Evolutionary conservation across 805 yeast genomes (phyloP).

Genomic region (Lipomyces lipofer): DNA sequence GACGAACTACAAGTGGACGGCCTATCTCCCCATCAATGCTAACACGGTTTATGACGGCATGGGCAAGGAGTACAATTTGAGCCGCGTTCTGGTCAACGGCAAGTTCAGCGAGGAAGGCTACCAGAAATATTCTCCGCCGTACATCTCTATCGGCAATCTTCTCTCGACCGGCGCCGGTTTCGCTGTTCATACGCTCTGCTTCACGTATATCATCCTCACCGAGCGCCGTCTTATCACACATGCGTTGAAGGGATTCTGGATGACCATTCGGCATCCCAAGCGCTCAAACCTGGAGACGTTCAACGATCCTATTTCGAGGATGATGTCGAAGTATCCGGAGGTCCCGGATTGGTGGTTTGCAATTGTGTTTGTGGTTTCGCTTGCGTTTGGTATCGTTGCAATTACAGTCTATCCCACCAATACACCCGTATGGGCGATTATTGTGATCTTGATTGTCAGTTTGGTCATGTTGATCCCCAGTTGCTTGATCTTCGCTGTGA

Average conservation of each 20-base stretch:
- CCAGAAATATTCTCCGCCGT: constrained; percentile 61
- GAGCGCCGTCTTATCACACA: constrained; percentile 38
- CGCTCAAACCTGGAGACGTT: constrained; percentile 39
- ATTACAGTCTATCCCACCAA: constrained; percentile 47
- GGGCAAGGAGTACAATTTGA: constrained; percentile 47
- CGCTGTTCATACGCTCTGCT: constrained; percentile 54
- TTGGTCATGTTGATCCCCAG: constrained; percentile 55
- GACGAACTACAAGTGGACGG: constrained; percentile 49
- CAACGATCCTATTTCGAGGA: constrained; percentile 49
- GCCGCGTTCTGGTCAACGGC: constrained; percentile 46
- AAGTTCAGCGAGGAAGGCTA: constrained; percentile 51
- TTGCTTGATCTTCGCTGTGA: constrained; percentile 60
- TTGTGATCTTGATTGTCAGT: constrained; percentile 48
- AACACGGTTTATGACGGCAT: constrained; percentile 42
- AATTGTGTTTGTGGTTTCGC: constrained; percentile 47
- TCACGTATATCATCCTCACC: constrained; percentile 47
- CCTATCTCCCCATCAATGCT: constrained; percentile 47
- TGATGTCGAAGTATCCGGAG: constrained; percentile 57
- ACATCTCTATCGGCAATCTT: constrained; percentile 51
- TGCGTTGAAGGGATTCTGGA: constrained; percentile 35
- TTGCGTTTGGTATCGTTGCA: constrained; percentile 35
- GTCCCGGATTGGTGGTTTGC: constrained; percentile 48
- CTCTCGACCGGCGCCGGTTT: constrained; percentile 54
- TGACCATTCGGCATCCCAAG: constrained; percentile 30
- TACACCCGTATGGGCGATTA: constrained; percentile 64